Evolutionary conservation across 2,329 filamentous ascomycete species (phyloP).

Genomic region (Colletotrichum ledebouriae): DNA sequence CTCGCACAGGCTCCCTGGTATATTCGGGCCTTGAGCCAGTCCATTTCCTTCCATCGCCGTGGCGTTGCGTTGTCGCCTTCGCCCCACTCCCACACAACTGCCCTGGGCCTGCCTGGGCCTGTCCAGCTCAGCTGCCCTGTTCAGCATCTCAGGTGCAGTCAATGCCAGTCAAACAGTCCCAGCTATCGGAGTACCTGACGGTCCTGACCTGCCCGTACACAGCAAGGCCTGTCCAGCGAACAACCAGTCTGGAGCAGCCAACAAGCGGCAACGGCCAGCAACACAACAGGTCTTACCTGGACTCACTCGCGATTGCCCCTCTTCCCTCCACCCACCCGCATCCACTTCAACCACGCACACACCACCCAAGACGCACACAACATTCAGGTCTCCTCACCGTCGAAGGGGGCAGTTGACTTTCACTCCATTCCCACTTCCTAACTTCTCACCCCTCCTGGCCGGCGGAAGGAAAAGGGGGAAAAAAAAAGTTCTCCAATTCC

Average conservation of each 20-base stretch:
- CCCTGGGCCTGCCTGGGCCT: background rate
- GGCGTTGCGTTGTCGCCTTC: constrained; percentile 23
- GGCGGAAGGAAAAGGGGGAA: constrained; percentile 2
- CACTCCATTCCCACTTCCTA: constrained; percentile 32
- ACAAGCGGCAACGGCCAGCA: constrained; percentile 7
- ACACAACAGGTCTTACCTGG: constrained; percentile 34
- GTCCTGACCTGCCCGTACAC: too few species aligned
- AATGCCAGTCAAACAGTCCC: background rate
- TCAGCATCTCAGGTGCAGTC: constrained; percentile 1
- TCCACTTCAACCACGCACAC: constrained; percentile 30
- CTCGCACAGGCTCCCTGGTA: constrained; percentile 30
- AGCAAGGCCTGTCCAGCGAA: constrained; percentile 3
- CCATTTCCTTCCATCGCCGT: constrained; percentile 13
- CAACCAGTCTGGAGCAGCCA: constrained; percentile 13
- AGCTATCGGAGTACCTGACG: too few species aligned
- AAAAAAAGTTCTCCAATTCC: constrained; percentile 41
- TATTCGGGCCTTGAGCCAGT: constrained; percentile 33
- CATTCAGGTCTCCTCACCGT: constrained; percentile 22
- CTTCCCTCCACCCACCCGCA: constrained; percentile 32
- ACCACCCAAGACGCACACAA: constrained; percentile 20
- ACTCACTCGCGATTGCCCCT: constrained; percentile 39
- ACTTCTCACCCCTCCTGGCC: constrained; percentile 35
- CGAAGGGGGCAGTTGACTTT: constrained; percentile 20
- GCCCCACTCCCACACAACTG: constrained; percentile 22
- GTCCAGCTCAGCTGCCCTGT: constrained; percentile 2